A percentile compares a stretch with the other conserved stretches of the same genome.
These are phyloP conservation scores for Fusarium beomiforme DNA, from an alignment of 2,329 filamentous ascomycete genomes.

Conservation along the genomic window DNA sequence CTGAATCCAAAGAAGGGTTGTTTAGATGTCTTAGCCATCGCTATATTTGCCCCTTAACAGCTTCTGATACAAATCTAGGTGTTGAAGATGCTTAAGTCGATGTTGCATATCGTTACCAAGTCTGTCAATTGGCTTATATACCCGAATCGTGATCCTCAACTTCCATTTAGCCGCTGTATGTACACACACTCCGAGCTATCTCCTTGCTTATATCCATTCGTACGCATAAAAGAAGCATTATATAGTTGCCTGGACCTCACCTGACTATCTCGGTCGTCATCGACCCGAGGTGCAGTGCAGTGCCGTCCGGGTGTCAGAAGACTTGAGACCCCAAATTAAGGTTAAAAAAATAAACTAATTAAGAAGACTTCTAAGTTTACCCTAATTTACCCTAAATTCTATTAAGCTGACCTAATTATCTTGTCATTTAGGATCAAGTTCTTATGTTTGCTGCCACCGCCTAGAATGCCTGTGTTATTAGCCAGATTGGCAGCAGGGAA, in stretches of 20 bases:
- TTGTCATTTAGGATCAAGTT: too few species aligned
- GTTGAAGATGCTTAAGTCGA: too few species aligned
- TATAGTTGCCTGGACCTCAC: slow-evolving; percentile 2
- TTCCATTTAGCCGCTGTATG: slow-evolving; percentile 11
- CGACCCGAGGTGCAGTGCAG: background rate
- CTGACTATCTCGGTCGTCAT: background rate
- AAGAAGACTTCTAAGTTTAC: too few species aligned
- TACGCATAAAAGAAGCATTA: background rate
- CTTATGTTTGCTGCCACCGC: too few species aligned
- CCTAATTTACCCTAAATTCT: too few species aligned
- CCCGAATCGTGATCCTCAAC: background rate
- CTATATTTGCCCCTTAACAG: accelerated
- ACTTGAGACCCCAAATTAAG: too few species aligned
- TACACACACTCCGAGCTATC: background rate
- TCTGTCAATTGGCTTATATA: background rate
- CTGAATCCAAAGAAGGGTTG: slow-evolving; percentile 14
- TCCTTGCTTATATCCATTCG: background rate
- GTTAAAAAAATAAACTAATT: too few species aligned
- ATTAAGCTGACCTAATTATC: too few species aligned
- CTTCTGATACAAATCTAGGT: background rate
- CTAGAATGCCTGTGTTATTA: background rate
- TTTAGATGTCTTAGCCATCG: background rate
- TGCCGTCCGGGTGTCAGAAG: too few species aligned
- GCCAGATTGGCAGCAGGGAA: background rate
- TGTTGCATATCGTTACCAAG: background rate